Base-by-base conservation (phyloP, 495 filamentous ascomycete species). In the Hypoxylon crocopeplum region DNA sequence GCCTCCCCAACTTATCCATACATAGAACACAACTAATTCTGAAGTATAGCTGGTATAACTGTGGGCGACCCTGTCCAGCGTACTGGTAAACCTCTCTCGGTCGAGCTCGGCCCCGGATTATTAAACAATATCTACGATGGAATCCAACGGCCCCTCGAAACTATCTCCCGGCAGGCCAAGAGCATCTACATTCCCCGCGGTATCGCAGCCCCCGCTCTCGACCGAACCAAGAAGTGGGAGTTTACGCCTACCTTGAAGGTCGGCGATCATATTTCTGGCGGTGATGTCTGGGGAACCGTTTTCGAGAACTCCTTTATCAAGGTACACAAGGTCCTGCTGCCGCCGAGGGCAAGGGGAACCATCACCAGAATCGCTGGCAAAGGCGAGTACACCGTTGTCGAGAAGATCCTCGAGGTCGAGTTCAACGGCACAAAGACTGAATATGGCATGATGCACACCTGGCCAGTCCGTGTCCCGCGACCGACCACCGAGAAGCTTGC, bases 81-180 rank as follows among this genome's bases (percentile, higher is more conserved):
- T 59, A 96, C 94, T 12, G 90, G 92, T 68, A 97, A 97, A 82
- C 95, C 94, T 52, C 82, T 99, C 3, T 95, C 93, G 40, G 94
- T 99, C 71, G 95, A 99, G 76, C 86, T 98, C 48, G 94, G 94
- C 21, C 94, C 94, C 60, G 94, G 95, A 67, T 77, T 99, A 77
- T 91, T 98, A 86, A 93, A 98, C 79, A 98, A 95, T 46, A 98
- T 98, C 72, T 98, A 98, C 79, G 95, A 99, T 71, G 94, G 94
- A 71, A 98, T 99, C 66, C 94, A 99, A 73, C 89, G 94, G 57
- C 94, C 94, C 50, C 85, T 99, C 62, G 87, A 86, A 70, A 85
- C 83, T 51, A 99, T 99, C 68, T 81, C 88, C 51, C 79, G 87
- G 39, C 74, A 85, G 42, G 86, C 90, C 11, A 76, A 89, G 57